Evolutionary conservation across 257 asterid genomes (phyloP), one percentile per base, ranked within the genome.

Genomic region (Galeopsis tetrahit): DNA sequence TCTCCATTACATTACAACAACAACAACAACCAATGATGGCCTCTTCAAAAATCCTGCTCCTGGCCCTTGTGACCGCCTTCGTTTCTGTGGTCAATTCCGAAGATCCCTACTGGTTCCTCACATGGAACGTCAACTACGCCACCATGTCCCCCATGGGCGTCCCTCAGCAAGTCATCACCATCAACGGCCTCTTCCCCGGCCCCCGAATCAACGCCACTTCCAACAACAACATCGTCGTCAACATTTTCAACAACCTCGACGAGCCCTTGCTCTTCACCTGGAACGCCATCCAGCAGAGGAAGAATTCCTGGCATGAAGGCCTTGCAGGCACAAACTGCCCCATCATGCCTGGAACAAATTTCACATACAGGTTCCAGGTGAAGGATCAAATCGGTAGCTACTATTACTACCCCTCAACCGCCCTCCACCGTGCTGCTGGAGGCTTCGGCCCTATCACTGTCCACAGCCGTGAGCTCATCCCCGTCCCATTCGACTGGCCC

Each of bases 261-360:
- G 93, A 85, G 82, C 93, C 93, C 0, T 43, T 87, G 64, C 86
- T 85, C 40, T 78, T 88, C 76, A 82, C 84, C 1, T 85, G 91
- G 89, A 76, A 77, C 52, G 94, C 91, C 6, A 70, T 88, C 55
- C 94, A 85, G 49, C 91, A 83, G 70, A 63, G 91, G 57, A 85
- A 85, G 72, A 88, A 88, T 40, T 84, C 91, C 0, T 88, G 94
- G 94, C 74, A 61, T 33, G 94, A 88, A 2, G 94, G 94, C 33
- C 46, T 68, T 0, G 10, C 13, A 0, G 91, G 86, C 51, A 84
- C 85, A 10, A 82, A 59, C n/a, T 88, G 94, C 74, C 94, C 94
- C 0, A 85, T 88, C 35, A 74, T 0, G 0, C 91, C 91, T 0
- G 91, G 87, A 1, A 56, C 82, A 3, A 88, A 88, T 70, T 73